Evolutionary conservation across 305 asterid species (phyloP).

Genomic region (Nicotiana rustica): DNA sequence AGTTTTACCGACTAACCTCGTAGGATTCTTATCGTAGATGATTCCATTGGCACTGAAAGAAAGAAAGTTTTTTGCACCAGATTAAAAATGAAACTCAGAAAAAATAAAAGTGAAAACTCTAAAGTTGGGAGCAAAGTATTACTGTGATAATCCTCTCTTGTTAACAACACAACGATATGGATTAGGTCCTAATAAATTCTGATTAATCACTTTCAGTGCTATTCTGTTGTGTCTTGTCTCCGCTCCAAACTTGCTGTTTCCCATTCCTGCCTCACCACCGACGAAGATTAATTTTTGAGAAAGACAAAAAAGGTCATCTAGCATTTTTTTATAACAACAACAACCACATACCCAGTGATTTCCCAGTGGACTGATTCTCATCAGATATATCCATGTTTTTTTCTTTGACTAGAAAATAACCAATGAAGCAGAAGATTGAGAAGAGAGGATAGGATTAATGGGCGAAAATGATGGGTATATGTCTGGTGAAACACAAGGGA

Average conservation of each 20-base stretch:
- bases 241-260: conserved; percentile 53
- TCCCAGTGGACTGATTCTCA: conserved; percentile 51
- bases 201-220: conserved; percentile 63
- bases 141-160: conserved; percentile 69
- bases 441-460: too few relatives aligned
- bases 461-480: conserved; percentile 15
- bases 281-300: not conserved
- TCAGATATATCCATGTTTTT: conserved; percentile 55
- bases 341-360: too few relatives aligned
- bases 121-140: conserved; percentile 44
- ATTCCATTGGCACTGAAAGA: conserved; percentile 55
- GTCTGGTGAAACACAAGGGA: conserved; percentile 35
- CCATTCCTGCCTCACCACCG: conserved; percentile 53
- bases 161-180: conserved; percentile 50
- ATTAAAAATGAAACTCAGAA: not conserved
- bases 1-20: conserved; percentile 52
- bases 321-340: not conserved
- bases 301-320: not conserved
- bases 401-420: conserved; percentile 24
- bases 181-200: conserved; percentile 55
- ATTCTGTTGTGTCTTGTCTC: conserved; percentile 67
- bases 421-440: not conserved
- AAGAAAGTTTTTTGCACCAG: not conserved
- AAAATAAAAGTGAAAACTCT: not conserved
- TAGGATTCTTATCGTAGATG: conserved; percentile 54